Percentiles rank a stretch among this genome's conserved stretches.
These are phyloP conservation scores for Clonostachys solani DNA, from an alignment of 2,329 filamentous ascomycete genomes.

Conservation along the genomic window DNA sequence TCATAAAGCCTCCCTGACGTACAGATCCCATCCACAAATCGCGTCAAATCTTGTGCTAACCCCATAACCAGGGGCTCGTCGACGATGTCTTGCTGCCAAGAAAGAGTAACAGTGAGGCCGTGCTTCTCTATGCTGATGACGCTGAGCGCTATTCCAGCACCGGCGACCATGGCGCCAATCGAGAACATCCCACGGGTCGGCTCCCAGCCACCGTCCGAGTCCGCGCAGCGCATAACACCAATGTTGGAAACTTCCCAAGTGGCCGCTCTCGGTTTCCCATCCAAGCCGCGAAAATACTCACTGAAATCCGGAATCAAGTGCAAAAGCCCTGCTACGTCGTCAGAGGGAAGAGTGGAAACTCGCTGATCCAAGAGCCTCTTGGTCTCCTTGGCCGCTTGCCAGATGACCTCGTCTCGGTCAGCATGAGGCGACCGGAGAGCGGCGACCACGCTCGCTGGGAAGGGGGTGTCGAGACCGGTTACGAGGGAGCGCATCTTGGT, in stretches of 20 bases:
- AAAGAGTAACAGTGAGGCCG: conserved; percentile 33
- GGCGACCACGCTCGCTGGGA: conserved; percentile 13
- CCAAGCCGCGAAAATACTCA: conserved; percentile 29
- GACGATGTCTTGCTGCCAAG: conserved; percentile 42
- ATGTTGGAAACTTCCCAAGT: conserved; percentile 52
- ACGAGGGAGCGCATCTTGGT: conserved; percentile 32
- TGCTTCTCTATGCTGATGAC: conserved; percentile 38
- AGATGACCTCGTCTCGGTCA: conserved; percentile 26
- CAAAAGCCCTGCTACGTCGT: conserved; percentile 38
- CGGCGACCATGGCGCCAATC: conserved; percentile 38
- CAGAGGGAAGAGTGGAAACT: conserved; percentile 24
- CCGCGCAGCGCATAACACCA: conserved; percentile 26
- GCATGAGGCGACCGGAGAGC: conserved; percentile 12
- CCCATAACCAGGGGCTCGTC: conserved; percentile 27
- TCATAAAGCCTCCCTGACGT: not conserved
- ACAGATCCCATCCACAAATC: not conserved
- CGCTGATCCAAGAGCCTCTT: conserved; percentile 26
- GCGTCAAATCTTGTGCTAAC: conserved; percentile 29
- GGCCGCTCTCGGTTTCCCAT: conserved; percentile 32
- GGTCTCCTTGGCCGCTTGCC: conserved; percentile 30
- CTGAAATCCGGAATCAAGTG: conserved; percentile 37
- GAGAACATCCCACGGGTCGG: conserved; percentile 44
- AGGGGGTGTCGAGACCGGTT: conserved; percentile 24
- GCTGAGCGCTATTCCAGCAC: conserved; percentile 38
- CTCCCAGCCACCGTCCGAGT: conserved; percentile 14